Conservation (phyloP, 148 eudicot species). For the Heliamphora exappendiculata region DNA sequence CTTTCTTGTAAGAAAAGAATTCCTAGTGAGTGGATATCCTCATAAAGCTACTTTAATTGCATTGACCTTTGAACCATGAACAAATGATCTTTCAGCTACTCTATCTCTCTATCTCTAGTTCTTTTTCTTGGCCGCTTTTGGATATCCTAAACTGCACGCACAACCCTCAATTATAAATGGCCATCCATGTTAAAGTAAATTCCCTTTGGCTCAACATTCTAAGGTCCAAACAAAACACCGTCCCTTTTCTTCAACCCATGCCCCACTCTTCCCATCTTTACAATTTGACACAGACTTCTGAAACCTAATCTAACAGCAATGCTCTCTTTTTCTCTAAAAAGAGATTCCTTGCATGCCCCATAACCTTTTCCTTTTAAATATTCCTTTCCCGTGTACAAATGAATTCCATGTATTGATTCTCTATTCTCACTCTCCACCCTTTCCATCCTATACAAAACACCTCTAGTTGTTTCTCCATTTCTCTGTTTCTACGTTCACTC, state of each 20-base stretch:
- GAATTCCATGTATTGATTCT: constrained; percentile 40
- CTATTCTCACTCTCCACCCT: constrained; percentile 22
- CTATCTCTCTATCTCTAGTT: neutral
- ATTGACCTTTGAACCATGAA: constrained; percentile 16
- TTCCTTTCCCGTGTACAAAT: constrained; percentile 40
- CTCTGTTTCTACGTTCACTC: constrained; percentile 19
- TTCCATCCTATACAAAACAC: constrained; percentile 21
- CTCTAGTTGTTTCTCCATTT: constrained; percentile 16
- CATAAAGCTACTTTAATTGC: constrained; percentile 18
- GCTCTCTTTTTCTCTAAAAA: constrained; percentile 15
- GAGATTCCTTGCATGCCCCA: constrained; percentile 73
- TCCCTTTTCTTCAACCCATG: neutral
- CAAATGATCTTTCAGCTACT: neutral
- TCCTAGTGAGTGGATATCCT: constrained; percentile 25
- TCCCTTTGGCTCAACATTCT: constrained; percentile 12
- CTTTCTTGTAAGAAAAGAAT: constrained; percentile 32
- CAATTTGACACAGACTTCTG: neutral
- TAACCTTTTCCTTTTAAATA: constrained; percentile 54
- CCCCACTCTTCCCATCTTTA: constrained; percentile 1
- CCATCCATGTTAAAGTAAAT: constrained; percentile 11
- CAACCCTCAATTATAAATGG: neutral
- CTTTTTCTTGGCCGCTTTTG: constrained; percentile 14
- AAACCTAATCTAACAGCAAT: constrained; percentile 12
- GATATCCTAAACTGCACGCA: constrained; percentile 13
- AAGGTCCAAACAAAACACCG: constrained; percentile 14